These are phyloP conservation scores for Dalbergia cochinchinensis DNA, from an alignment of 306 rosid genomes.

Conservation along the genomic window DNA sequence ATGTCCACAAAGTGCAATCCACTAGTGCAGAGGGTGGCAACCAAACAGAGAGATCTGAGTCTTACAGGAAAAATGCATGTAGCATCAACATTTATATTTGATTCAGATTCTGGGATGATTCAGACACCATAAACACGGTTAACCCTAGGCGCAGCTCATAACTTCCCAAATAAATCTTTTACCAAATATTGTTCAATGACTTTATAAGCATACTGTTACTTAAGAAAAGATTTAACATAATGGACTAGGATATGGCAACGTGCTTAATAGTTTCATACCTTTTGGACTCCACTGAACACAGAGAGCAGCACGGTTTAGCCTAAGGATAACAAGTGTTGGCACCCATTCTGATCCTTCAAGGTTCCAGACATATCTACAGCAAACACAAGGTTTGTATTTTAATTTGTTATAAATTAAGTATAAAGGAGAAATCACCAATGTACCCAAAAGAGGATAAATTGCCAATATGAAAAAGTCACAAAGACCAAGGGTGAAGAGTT, in stretches of 20 bases:
- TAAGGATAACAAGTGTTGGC: conserved; percentile 90
- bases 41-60: conserved; percentile 10
- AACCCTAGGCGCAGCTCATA: conserved; percentile 18
- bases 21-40: conserved; percentile 29
- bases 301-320: conserved; percentile 97
- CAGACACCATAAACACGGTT: conserved; percentile 27
- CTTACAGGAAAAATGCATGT: neutral
- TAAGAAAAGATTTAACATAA: conserved; percentile 6
- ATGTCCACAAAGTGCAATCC: conserved; percentile 12
- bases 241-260: conserved; percentile 28
- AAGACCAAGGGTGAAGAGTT: conserved; percentile 26
- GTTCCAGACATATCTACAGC: conserved; percentile 91
- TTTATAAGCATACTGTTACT: conserved; percentile 2
- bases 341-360: conserved; percentile 95
- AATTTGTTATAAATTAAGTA: neutral
- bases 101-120: conserved; percentile 32
- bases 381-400: conserved; percentile 21
- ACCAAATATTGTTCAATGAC: conserved; percentile 27
- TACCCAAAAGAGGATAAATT: neutral
- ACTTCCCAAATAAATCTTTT: conserved; percentile 11
- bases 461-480: conserved; percentile 13
- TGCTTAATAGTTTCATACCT: conserved; percentile 69
- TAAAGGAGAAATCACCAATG: conserved; percentile 3
- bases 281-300: conserved; percentile 98
- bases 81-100: neutral